A percentile compares a stretch with the other conserved stretches of the same genome.
Conservation (phyloP, 2,329 filamentous ascomycete species). For the Lachnellula hyalina region DNA sequence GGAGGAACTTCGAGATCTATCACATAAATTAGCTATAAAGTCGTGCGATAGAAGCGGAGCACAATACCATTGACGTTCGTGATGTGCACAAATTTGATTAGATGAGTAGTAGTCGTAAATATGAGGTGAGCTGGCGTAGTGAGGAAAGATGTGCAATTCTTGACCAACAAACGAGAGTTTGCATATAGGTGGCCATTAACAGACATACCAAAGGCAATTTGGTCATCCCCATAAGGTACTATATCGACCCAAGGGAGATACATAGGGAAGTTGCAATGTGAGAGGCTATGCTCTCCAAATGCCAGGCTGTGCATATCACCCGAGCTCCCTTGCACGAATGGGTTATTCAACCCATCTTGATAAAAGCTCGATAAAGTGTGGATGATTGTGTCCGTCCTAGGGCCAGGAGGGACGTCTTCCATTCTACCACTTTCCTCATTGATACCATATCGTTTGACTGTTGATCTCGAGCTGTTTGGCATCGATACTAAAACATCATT, state of each 20-base stretch:
- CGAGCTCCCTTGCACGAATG: slow-evolving; percentile 26
- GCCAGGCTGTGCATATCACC: slow-evolving; percentile 27
- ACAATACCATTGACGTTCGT: slow-evolving; percentile 55
- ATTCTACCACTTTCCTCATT: slow-evolving; percentile 26
- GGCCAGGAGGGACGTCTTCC: slow-evolving; percentile 15
- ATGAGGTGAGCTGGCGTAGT: slow-evolving; percentile 78
- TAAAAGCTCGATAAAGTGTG: slow-evolving; percentile 24
- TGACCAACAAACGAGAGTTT: slow-evolving; percentile 66
- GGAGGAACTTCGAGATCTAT: slow-evolving; percentile 73
- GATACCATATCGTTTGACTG: slow-evolving; percentile 23
- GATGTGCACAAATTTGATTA: slow-evolving; percentile 91
- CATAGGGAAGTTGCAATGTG: slow-evolving; percentile 26
- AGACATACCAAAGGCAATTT: slow-evolving; percentile 55
- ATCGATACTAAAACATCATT: slow-evolving; percentile 22
- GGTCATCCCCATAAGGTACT: slow-evolving; percentile 18
- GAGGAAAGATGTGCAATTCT: slow-evolving; percentile 89
- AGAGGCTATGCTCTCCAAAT: slow-evolving; percentile 22
- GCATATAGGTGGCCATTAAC: slow-evolving; percentile 74
- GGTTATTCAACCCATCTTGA: slow-evolving; percentile 16
- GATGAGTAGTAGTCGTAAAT: slow-evolving; percentile 86
- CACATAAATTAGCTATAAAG: slow-evolving; percentile 1
- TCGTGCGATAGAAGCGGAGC: not conserved
- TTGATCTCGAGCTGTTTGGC: slow-evolving; percentile 9
- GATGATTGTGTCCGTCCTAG: slow-evolving; percentile 10
- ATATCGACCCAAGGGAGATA: slow-evolving; percentile 32